These are phyloP conservation scores for Rhizophagus clarus DNA, from an alignment of 192 early-diverging fungal genomes.

Conservation along the genomic window DNA sequence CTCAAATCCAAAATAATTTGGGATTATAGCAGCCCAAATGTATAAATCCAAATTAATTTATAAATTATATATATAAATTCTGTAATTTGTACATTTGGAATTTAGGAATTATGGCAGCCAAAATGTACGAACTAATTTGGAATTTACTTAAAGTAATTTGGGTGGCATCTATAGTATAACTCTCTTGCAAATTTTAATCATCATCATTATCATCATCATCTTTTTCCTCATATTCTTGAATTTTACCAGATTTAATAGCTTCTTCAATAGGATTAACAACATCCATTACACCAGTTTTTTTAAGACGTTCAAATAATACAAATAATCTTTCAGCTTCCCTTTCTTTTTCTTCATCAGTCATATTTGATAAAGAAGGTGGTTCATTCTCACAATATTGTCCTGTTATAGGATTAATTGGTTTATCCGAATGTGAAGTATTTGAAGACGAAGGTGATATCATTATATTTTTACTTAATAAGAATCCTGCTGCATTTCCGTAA, in stretches of 20 bases:
- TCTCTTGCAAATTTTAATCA: not conserved
- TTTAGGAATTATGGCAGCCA: too few species aligned
- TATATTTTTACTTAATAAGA: conserved; percentile 75
- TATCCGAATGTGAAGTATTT: not conserved
- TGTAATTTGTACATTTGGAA: too few species aligned
- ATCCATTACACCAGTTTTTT: conserved; percentile 89
- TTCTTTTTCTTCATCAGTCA: conserved; percentile 98
- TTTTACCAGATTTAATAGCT: conserved; percentile 41
- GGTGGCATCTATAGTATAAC: too few species aligned
- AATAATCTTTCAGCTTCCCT: conserved; percentile 89
- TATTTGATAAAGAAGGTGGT: conserved; percentile 61
- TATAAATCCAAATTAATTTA: too few species aligned
- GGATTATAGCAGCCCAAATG: too few species aligned
- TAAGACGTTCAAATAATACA: conserved; percentile 92
- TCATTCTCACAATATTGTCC: conserved; percentile 66
- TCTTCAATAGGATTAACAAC: conserved; percentile 71
- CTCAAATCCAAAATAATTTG: too few species aligned
- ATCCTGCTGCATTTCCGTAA: conserved; percentile 94
- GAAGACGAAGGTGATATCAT: conserved; percentile 45
- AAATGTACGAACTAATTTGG: too few species aligned
- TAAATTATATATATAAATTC: too few species aligned
- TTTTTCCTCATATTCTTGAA: conserved; percentile 12
- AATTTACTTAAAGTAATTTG: too few species aligned
- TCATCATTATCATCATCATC: not conserved
- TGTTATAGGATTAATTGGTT: conserved; percentile 84